A percentile compares a stretch with the other conserved stretches of the same genome.
Conservation (phyloP, 371 early-diverging fungal genomes). For the Haplosporangium sp. region DNA sequence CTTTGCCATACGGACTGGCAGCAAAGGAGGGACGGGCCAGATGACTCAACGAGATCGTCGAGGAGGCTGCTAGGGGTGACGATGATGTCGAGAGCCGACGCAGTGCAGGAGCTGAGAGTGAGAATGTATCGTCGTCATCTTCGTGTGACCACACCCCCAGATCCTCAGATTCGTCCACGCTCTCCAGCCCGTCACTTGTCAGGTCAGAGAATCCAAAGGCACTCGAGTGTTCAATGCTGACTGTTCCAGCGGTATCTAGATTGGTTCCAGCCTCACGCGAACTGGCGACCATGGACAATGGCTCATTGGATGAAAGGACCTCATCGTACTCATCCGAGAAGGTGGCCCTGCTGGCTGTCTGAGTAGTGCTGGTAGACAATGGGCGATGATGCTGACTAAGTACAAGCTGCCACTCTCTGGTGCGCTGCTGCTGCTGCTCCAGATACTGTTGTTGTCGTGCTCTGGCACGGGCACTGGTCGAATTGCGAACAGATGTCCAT, state of each 20-base stretch:
- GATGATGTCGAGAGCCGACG: constrained; percentile 11
- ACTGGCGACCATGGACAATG: constrained; percentile 14
- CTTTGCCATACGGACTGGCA: background rate
- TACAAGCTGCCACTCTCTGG: constrained; percentile 46
- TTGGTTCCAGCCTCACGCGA: background rate
- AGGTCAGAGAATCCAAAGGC: constrained; percentile 41
- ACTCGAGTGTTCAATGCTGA: constrained; percentile 12
- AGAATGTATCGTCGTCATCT: constrained; percentile 36
- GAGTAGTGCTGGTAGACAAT: background rate
- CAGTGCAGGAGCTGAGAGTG: constrained; percentile 2
- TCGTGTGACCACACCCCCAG: constrained; percentile 47
- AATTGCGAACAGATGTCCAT: constrained; percentile 45
- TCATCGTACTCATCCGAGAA: constrained; percentile 42
- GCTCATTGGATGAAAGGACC: constrained; percentile 14
- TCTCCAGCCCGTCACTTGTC: constrained; percentile 45
- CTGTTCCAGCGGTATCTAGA: background rate
- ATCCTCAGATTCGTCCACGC: constrained; percentile 41
- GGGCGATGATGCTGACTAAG: constrained; percentile 29
- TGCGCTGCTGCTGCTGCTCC: constrained; percentile 46
- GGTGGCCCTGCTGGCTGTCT: constrained; percentile 13
- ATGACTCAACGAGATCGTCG: constrained; percentile 27
- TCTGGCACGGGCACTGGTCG: constrained; percentile 32
- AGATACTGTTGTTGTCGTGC: constrained; percentile 44
- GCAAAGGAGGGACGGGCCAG: constrained; percentile 46
- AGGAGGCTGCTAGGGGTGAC: constrained; percentile 17